These are phyloP conservation scores for Shiraia sp. DNA, from an alignment of 2,329 filamentous ascomycete species.

Conservation along the genomic window DNA sequence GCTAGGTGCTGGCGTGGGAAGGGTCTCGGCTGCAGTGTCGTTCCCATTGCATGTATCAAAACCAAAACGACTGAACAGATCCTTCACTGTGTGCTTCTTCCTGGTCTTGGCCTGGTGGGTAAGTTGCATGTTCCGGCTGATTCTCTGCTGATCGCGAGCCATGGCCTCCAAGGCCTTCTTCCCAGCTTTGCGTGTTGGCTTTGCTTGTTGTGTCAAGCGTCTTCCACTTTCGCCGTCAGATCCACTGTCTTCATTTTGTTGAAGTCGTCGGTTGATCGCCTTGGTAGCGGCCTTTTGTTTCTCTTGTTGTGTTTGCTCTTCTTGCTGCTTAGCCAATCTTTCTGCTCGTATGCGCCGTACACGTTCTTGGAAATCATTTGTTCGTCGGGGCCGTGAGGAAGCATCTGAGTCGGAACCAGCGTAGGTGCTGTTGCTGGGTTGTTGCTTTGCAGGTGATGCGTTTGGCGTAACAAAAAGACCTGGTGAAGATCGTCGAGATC, in stretches of 20 bases:
- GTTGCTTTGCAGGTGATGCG: constrained; percentile 30
- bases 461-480: constrained; percentile 62
- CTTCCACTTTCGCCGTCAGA: constrained; percentile 59
- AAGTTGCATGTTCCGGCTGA: constrained; percentile 87
- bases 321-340: constrained; percentile 61
- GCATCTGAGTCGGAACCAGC: constrained; percentile 51
- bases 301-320: constrained; percentile 47
- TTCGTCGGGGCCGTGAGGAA: constrained; percentile 52
- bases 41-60: constrained; percentile 55
- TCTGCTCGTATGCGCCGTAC: constrained; percentile 75
- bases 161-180: constrained; percentile 96
- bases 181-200: constrained; percentile 81
- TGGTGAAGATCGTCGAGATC: constrained; percentile 49
- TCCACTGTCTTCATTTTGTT: constrained; percentile 55
- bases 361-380: constrained; percentile 69
- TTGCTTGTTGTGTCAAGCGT: constrained; percentile 66
- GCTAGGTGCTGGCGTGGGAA: constrained; percentile 45
- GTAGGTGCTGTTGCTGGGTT: not conserved
- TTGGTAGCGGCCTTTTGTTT: constrained; percentile 2
- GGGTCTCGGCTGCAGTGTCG: constrained; percentile 4
- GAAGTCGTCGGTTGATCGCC: constrained; percentile 18
- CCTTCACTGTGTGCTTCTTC: constrained; percentile 85
- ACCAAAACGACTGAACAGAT: constrained; percentile 83
- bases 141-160: constrained; percentile 88
- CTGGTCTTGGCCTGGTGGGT: constrained; percentile 83